Evolutionary conservation across 192 early-diverging fungal genomes (phyloP).

Genomic region (Gryganskiella cystojenkinii): DNA sequence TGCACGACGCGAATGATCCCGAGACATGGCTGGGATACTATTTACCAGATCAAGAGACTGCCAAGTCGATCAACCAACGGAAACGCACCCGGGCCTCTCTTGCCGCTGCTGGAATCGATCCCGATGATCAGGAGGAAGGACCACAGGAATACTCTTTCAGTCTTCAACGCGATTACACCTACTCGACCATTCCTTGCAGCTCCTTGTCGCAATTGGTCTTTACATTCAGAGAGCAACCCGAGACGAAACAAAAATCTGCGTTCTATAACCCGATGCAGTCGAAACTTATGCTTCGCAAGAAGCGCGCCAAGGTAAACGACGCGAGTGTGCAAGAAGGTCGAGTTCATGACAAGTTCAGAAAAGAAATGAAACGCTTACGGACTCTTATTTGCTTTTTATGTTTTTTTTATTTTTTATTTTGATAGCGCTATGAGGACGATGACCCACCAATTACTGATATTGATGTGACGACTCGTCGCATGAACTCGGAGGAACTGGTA

Average conservation of each 20-base stretch:
- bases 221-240: constrained; percentile 38
- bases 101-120: constrained; percentile 21
- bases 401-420: constrained; percentile 2
- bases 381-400: background rate
- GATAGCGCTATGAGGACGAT: constrained; percentile 48
- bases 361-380: too few relatives aligned
- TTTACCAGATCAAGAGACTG: constrained; percentile 38
- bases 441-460: constrained; percentile 48
- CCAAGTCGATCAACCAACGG: constrained; percentile 36
- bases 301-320: constrained; percentile 40
- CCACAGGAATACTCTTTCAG: constrained; percentile 16
- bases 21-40: constrained; percentile 51
- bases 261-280: constrained; percentile 52
- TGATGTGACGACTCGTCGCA: constrained; percentile 39
- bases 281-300: constrained; percentile 52
- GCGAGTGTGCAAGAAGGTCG: background rate
- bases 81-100: constrained; percentile 31
- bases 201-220: constrained; percentile 39
- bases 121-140: constrained; percentile 29
- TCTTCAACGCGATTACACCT: constrained; percentile 50
- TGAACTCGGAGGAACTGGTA: constrained; percentile 50
- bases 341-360: background rate
- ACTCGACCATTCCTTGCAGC: constrained; percentile 42
- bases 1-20: constrained; percentile 42
- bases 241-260: constrained; percentile 33